Percentiles rank a stretch among this genome's conserved stretches.
Conservation (phyloP, 1,284 basidiomycete species). For the Ceratobasidium sp. region DNA sequence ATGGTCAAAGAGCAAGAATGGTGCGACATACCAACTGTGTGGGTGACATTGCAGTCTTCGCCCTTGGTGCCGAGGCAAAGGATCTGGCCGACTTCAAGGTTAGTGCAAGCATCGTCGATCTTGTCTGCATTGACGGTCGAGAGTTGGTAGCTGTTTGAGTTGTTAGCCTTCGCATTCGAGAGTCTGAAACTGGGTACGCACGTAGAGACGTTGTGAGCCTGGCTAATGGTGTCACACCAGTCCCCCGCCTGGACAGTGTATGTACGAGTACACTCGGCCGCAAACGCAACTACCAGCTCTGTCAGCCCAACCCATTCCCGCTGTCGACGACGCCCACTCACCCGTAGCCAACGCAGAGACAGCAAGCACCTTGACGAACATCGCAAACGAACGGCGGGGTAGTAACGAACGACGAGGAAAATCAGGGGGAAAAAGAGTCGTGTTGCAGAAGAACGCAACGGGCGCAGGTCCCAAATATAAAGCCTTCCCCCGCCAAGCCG, state of each 20-base stretch:
- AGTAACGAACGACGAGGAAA: constrained; percentile 1
- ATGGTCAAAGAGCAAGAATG: neutral
- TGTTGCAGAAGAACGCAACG: constrained; percentile 2
- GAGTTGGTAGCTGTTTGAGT: constrained; percentile 72
- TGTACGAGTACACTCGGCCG: constrained; percentile 66
- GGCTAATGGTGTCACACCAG: constrained; percentile 76
- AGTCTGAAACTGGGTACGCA: constrained; percentile 55
- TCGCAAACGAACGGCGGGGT: constrained; percentile 15
- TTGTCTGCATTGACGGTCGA: constrained; percentile 66
- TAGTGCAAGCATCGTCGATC: constrained; percentile 68
- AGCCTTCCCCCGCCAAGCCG: neutral
- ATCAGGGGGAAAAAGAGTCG: neutral
- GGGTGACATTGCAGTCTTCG: constrained; percentile 64
- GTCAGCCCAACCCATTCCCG: constrained; percentile 20
- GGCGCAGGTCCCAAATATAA: constrained; percentile 28
- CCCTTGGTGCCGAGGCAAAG: constrained; percentile 65
- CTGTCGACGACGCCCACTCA: constrained; percentile 8
- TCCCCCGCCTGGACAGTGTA: constrained; percentile 74
- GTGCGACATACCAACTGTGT: constrained; percentile 59
- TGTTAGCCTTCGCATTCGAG: constrained; percentile 32
- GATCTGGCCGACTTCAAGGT: constrained; percentile 64
- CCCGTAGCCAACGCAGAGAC: constrained; percentile 37
- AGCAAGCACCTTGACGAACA: constrained; percentile 31
- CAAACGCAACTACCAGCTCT: constrained; percentile 58
- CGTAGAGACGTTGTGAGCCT: constrained; percentile 74